Evolutionary conservation across 495 filamentous ascomycete genomes (phyloP), one percentile per base, ranked within the genome.

Genomic region (Penicillium verhagenii): DNA sequence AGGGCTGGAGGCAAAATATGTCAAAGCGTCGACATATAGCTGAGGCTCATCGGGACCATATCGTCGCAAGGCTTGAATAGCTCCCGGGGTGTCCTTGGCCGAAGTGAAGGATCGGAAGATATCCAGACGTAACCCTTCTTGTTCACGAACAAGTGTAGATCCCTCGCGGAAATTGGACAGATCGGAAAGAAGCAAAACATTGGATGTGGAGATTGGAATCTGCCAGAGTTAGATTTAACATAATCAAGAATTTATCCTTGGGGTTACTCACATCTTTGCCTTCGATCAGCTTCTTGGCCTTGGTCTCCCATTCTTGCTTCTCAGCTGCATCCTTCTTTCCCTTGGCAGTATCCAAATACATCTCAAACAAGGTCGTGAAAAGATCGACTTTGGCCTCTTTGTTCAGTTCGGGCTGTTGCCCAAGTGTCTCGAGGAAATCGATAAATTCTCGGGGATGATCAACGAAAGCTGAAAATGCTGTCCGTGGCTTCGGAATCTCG

Each of bases 101-200:
- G 91, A 86, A 5, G 93, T 97, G 68, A 96, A 97, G 0, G 94
- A 96, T 20, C 94, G 86, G 75, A 98, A 97, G 53, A 98, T 97
- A 68, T 98, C 95, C 40, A 93, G 92, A 13, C 87, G 83, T 7
- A 97, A 79, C 20, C 94, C 93, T 65, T 96, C 89, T 65, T 96
- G 88, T 65, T 98, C 94, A 46, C 92, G 88, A 48, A 98, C 92
- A 0, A 97, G 82, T 9, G 87, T 92, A 3, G 91, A 96, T 21
- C 94, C 94, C 66, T 92, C 92, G 24, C 81, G 78, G 78, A 96
- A 98, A 66, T 90, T 82, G 2, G 92, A 92, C 3, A 98, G 80
- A 62, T 97, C 89, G 3, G 94, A 98, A 8, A 98, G 83, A 9
- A 98, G 77, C 0, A 98, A 80, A 8, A 97, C 89, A 61, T 95